A percentile compares a stretch with the other conserved stretches of the same genome.
These are phyloP conservation scores for Erigeron philadelphicus DNA, from an alignment of 140 eudicot genomes.

Conservation along the genomic window DNA sequence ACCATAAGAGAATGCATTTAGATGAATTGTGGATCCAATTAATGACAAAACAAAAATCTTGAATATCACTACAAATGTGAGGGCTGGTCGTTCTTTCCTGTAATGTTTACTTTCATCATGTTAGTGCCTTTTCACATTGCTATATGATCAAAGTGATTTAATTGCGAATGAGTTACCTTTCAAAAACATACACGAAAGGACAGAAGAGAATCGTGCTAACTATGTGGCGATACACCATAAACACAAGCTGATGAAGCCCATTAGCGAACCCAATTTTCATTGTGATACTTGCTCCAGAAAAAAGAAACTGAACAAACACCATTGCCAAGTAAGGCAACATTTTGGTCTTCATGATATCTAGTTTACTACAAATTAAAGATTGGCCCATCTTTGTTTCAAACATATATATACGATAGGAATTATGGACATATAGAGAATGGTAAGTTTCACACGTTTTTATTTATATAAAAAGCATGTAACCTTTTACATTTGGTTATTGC, in stretches of 20 bases:
- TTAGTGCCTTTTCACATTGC: not conserved
- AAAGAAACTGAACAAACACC: conserved; percentile 2
- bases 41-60: conserved; percentile 23
- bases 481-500: no score
- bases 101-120: not conserved
- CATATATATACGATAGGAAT: no score
- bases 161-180: not conserved
- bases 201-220: not conserved
- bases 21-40: conserved; percentile 25
- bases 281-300: not conserved
- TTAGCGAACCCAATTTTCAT: conserved; percentile 4
- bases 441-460: no score
- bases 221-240: not conserved
- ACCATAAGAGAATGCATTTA: conserved; percentile 21
- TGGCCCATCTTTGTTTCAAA: no score
- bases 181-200: not conserved
- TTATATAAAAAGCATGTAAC: no score
- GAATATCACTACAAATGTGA: conserved; percentile 10
- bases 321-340: not conserved
- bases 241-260: conserved; percentile 8
- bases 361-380: no score
- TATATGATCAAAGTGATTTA: not conserved
- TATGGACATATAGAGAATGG: no score
- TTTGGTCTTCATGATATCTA: not conserved
- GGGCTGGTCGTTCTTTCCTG: conserved; percentile 23